These are phyloP conservation scores for Polyplosphaeria fusca DNA, from an alignment of 495 filamentous ascomycete genomes.

Conservation along the genomic window DNA sequence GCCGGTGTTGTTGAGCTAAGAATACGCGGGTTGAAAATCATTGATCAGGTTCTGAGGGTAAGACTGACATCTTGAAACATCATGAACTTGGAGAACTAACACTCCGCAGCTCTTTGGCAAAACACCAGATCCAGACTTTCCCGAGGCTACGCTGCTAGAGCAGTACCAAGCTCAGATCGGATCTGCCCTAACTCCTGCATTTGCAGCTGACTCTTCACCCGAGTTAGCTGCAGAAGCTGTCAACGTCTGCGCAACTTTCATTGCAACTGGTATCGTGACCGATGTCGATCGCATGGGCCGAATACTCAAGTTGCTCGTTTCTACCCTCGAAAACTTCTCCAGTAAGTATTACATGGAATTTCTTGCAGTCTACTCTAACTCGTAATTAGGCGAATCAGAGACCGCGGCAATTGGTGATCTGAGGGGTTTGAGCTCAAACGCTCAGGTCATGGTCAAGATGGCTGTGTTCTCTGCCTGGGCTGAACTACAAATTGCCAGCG, in stretches of 20 bases:
- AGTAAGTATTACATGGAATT: constrained; percentile 34
- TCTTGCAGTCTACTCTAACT: too few relatives aligned
- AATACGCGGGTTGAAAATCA: constrained; percentile 85
- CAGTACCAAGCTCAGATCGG: constrained; percentile 99
- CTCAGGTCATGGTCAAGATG: constrained; percentile 97
- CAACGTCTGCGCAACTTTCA: constrained; percentile 96
- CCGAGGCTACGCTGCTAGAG: constrained; percentile 90
- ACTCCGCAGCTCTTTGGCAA: constrained; percentile 79
- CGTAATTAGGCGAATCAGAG: constrained; percentile 69
- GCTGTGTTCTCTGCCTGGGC: constrained; percentile 97
- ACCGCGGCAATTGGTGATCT: constrained; percentile 89
- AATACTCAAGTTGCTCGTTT: constrained; percentile 88
- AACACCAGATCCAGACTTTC: constrained; percentile 91
- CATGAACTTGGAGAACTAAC: constrained; percentile 27
- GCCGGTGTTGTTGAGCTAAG: constrained; percentile 85
- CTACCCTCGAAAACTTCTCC: constrained; percentile 88
- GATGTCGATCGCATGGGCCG: constrained; percentile 97
- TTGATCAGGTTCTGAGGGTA: constrained; percentile 82
- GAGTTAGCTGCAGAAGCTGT: constrained; percentile 93
- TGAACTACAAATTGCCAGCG: constrained; percentile 94
- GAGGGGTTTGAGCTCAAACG: constrained; percentile 90
- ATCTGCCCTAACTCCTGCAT: constrained; percentile 92
- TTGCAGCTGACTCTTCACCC: constrained; percentile 91
- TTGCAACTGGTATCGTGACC: constrained; percentile 94
- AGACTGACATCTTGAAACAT: too few relatives aligned